Evolutionary conservation across 2,329 filamentous ascomycete genomes (phyloP).

Genomic region (Coleophoma crateriformis): DNA sequence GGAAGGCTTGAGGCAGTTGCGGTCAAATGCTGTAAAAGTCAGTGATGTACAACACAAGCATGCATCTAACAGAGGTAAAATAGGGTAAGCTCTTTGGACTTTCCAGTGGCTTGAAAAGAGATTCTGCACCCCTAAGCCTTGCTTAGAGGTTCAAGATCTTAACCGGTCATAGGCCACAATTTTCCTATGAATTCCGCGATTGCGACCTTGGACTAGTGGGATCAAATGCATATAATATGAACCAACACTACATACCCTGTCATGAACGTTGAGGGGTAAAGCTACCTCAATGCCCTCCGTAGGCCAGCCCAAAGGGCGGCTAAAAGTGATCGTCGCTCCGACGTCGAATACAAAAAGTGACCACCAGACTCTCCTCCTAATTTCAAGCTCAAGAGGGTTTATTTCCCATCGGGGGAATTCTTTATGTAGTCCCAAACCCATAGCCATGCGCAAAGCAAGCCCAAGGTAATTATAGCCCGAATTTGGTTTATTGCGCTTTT

Average conservation of each 20-base stretch:
- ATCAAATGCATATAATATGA: too few relatives aligned
- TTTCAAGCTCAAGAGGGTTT: constrained; percentile 11
- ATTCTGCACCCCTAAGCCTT: too few relatives aligned
- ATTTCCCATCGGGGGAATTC: constrained; percentile 12
- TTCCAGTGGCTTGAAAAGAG: too few relatives aligned
- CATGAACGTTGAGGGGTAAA: constrained; percentile 10
- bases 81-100: too few relatives aligned
- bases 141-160: too few relatives aligned
- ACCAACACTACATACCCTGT: constrained; percentile 3
- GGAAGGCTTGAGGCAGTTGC: constrained; percentile 30
- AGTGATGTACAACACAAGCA: not conserved
- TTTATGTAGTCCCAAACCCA: constrained; percentile 40
- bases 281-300: constrained; percentile 8
- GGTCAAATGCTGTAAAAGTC: constrained; percentile 12
- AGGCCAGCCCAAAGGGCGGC: constrained; percentile 10
- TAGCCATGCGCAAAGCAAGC: constrained; percentile 86
- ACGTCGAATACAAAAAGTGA: constrained; percentile 11
- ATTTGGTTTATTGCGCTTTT: constrained; percentile 43
- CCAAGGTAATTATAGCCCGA: constrained; percentile 70
- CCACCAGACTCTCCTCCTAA: constrained; percentile 12
- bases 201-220: too few relatives aligned
- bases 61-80: not conserved
- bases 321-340: constrained; percentile 13
- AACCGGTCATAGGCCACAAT: too few relatives aligned
- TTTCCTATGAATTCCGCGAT: too few relatives aligned